Evolutionary conservation across 805 yeast species (phyloP).

Genomic region (Candida patagonica): DNA sequence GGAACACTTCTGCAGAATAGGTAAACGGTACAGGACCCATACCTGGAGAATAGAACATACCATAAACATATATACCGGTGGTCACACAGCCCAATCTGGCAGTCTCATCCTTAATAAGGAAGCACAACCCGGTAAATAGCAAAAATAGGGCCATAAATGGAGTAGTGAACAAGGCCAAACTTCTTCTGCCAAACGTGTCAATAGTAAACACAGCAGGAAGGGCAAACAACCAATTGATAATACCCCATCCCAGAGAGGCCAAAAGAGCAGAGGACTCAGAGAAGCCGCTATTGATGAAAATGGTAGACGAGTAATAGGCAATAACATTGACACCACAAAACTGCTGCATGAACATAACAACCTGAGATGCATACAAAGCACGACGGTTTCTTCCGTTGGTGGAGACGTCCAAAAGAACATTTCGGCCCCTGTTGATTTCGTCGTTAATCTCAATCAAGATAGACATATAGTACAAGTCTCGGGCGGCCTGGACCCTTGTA

Average conservation of each 20-base stretch:
- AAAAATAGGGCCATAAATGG: constrained; percentile 51
- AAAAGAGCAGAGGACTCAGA: constrained; percentile 51
- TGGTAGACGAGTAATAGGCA: constrained; percentile 75
- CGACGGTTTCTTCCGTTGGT: constrained; percentile 73
- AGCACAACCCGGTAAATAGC: constrained; percentile 48
- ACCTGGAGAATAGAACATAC: constrained; percentile 70
- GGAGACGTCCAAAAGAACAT: constrained; percentile 36
- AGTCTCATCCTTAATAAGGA: constrained; percentile 47
- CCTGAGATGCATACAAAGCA: constrained; percentile 70
- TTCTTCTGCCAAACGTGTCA: constrained; percentile 68
- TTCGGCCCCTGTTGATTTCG: constrained; percentile 28
- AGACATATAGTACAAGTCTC: constrained; percentile 53
- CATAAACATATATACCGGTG: constrained; percentile 64
- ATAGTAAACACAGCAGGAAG: constrained; percentile 75
- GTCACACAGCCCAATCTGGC: constrained; percentile 57
- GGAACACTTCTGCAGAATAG: constrained; percentile 77
- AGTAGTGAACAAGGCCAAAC: constrained; percentile 45
- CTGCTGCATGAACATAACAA: constrained; percentile 85
- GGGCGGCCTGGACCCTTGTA: constrained; percentile 47
- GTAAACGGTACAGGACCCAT: constrained; percentile 90
- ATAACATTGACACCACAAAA: constrained; percentile 86
- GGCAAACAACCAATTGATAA: constrained; percentile 71
- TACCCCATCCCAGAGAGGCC: constrained; percentile 84
- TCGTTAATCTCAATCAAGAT: constrained; percentile 38
- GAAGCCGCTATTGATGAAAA: constrained; percentile 61